A percentile compares a stretch with the other conserved stretches of the same genome.
phyloP scores from a whole-genome alignment of 306 rosid genomes.

The Prunus campanulata region DNA sequence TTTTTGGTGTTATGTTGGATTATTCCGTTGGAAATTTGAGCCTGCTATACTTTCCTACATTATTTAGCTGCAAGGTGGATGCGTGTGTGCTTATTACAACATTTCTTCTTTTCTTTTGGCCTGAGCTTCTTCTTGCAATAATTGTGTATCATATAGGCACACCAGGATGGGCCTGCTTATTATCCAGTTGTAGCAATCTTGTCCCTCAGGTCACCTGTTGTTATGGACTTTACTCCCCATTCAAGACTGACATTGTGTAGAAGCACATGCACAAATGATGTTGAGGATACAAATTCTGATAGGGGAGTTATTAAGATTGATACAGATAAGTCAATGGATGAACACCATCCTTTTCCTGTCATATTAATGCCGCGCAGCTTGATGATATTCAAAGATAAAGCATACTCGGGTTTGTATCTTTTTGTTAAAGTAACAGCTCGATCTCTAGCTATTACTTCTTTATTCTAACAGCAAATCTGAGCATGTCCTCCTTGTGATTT shows the following conservation, averaged over 20 bases:
- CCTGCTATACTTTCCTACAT: not conserved
- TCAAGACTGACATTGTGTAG: constrained; percentile 49
- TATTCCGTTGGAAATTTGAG: not conserved
- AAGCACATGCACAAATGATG: constrained; percentile 11
- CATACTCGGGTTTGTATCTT: constrained; percentile 63
- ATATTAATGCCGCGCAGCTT: constrained; percentile 79
- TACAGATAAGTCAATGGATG: constrained; percentile 39
- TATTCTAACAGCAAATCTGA: constrained; percentile 1
- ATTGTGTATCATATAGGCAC: constrained; percentile 55
- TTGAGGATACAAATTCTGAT: constrained; percentile 27
- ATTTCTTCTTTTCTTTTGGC: not conserved
- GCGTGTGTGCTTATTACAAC: constrained; percentile 2
- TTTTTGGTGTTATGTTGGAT: not conserved
- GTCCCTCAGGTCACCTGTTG: constrained; percentile 80
- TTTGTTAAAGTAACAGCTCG: not conserved
- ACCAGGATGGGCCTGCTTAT: constrained; percentile 92
- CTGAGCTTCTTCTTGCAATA: not conserved
- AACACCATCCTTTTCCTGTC: constrained; percentile 53
- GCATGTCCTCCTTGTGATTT: constrained; percentile 18
- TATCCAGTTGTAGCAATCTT: constrained; percentile 87
- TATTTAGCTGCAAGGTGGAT: not conserved
- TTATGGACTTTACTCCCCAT: constrained; percentile 92
- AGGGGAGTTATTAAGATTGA: constrained; percentile 30
- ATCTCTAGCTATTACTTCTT: not conserved
- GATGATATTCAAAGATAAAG: constrained; percentile 79